Conservation (phyloP, 495 filamentous ascomycete genomes). For the Lineolata rhizophorae region DNA sequence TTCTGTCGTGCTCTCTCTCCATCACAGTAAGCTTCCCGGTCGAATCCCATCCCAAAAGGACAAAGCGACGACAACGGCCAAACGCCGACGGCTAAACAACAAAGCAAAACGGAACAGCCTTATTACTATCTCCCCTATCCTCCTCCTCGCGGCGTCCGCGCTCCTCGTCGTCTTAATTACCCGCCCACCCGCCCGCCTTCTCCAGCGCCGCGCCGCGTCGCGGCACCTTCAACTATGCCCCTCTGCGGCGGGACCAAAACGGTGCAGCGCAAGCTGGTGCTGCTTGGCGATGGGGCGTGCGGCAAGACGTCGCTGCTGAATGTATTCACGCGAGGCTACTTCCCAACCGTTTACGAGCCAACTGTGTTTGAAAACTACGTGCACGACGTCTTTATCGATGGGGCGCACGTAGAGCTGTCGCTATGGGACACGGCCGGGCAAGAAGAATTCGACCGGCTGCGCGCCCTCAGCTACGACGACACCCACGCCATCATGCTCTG, state of each 20-base stretch:
- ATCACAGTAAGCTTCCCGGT: no score
- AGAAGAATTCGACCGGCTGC: conserved; percentile 95
- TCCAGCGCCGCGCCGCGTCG: no score
- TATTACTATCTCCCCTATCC: no score
- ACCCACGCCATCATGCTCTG: conserved; percentile 97
- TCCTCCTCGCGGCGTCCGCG: no score
- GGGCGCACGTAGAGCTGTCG: conserved; percentile 85
- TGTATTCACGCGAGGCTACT: conserved; percentile 88
- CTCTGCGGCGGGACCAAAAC: conserved; percentile 1
- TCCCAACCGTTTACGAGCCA: conserved; percentile 34
- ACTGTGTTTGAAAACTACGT: conserved; percentile 99
- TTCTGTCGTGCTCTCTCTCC: no score
- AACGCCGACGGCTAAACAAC: no score
- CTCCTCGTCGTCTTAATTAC: no score
- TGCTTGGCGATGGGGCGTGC: conserved; percentile 72
- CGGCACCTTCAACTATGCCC: no score
- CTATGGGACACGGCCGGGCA: conserved; percentile 97
- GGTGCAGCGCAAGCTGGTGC: conserved; percentile 2
- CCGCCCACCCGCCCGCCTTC: no score
- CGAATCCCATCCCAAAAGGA: no score
- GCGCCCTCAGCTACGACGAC: conserved; percentile 90
- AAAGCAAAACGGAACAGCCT: no score
- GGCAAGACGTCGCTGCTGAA: conserved; percentile 95
- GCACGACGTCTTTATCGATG: conserved; percentile 96
- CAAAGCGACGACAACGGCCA: no score